phyloP scores from a whole-genome alignment of 495 filamentous ascomycete genomes.

The Hyaloscypha hepaticicola region DNA sequence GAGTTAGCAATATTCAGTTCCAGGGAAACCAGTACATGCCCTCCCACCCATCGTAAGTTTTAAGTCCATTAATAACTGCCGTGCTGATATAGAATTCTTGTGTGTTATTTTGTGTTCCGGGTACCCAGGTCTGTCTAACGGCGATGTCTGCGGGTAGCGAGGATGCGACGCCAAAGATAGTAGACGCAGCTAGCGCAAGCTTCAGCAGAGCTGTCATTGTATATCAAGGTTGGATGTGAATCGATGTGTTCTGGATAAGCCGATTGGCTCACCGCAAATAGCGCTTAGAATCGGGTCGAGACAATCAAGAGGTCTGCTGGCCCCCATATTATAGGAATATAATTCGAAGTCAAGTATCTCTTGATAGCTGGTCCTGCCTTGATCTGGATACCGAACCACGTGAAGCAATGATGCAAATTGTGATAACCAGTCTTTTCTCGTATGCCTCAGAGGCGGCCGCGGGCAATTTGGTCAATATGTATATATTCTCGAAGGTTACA shows the following conservation, averaged over 20 bases:
- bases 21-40: slow-evolving; percentile 2
- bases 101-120: slow-evolving; percentile 22
- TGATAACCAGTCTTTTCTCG: neutral
- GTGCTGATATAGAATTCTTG: slow-evolving; percentile 26
- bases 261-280: neutral
- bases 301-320: neutral
- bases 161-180: slow-evolving; percentile 6
- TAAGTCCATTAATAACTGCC: neutral
- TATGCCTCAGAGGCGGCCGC: neutral
- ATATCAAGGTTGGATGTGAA: neutral
- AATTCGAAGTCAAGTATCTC: neutral
- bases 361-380: neutral
- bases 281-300: neutral
- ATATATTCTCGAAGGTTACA: neutral
- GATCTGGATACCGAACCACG: neutral
- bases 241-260: neutral
- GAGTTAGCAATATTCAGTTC: slow-evolving; percentile 1
- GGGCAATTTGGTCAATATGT: neutral
- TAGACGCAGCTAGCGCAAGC: slow-evolving; percentile 15
- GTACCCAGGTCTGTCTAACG: slow-evolving; percentile 6
- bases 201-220: neutral
- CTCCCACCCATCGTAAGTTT: slow-evolving; percentile 20
- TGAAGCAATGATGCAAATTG: neutral
- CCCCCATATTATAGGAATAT: neutral
- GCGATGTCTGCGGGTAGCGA: neutral